A percentile compares a stretch with the other conserved stretches of the same genome.
phyloP scores from a whole-genome alignment of 306 rosid species.

The Abrus pulchellus region DNA sequence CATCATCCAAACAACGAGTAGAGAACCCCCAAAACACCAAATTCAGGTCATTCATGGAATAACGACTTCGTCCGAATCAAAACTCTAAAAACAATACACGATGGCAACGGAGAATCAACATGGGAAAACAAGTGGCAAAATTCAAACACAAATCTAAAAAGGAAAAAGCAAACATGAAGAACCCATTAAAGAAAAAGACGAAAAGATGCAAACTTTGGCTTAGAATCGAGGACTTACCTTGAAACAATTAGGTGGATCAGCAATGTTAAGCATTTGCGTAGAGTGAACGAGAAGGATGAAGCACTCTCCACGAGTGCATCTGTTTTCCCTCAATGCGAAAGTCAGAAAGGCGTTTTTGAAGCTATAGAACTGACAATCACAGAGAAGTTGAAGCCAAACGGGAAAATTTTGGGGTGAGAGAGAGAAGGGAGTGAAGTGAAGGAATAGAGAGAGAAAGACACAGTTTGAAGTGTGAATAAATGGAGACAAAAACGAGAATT shows the following conservation, averaged over 20 bases:
- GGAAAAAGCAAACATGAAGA: conserved; percentile 27
- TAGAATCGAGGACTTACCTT: conserved; percentile 42
- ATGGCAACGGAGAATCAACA: conserved; percentile 32
- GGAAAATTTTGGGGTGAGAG: neutral
- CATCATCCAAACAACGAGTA: neutral
- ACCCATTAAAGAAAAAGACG: conserved; percentile 39
- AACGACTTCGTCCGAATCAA: conserved; percentile 23
- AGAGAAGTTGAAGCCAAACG: conserved; percentile 13
- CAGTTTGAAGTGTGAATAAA: conserved; percentile 53
- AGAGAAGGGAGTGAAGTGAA: conserved; percentile 11
- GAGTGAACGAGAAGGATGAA: conserved; percentile 31
- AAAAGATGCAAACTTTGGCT: conserved; percentile 43
- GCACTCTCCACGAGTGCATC: conserved; percentile 6
- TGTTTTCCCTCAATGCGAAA: neutral
- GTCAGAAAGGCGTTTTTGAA: conserved; percentile 23
- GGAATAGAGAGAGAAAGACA: conserved; percentile 23
- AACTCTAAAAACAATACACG: conserved; percentile 29
- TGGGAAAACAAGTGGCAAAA: neutral
- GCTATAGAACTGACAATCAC: conserved; percentile 17
- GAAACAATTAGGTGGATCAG: conserved; percentile 54
- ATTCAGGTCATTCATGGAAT: conserved; percentile 17
- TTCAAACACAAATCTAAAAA: conserved; percentile 41
- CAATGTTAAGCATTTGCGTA: conserved; percentile 41
- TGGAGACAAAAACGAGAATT: conserved; percentile 43
- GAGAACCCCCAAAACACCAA: conserved; percentile 11